Percentiles rank a stretch among this genome's conserved stretches.
Conservation (phyloP, 2,329 filamentous ascomycete genomes). For the Boeremia exigua region DNA sequence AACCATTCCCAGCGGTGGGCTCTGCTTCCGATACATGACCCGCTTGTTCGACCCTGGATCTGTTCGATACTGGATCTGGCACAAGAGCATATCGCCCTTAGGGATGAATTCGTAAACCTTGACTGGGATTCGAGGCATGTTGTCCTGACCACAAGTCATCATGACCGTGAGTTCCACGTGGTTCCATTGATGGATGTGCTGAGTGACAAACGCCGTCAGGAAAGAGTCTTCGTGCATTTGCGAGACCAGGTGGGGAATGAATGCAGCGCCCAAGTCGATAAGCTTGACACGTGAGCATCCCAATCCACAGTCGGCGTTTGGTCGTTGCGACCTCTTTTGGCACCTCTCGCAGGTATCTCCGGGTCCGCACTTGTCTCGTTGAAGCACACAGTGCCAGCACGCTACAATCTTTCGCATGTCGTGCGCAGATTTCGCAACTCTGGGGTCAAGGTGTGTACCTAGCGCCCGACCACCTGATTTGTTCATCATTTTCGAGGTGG, state of each 20-base stretch:
- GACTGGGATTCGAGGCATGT: slow-evolving; percentile 52
- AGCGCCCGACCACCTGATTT: slow-evolving; percentile 49
- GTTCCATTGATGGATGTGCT: slow-evolving; percentile 47
- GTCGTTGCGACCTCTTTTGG: slow-evolving; percentile 46
- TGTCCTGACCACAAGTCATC: slow-evolving; percentile 51
- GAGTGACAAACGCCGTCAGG: slow-evolving; percentile 48
- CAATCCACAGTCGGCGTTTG: slow-evolving; percentile 51
- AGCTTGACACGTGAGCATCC: slow-evolving; percentile 56
- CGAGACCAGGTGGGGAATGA: slow-evolving; percentile 51
- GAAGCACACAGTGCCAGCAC: slow-evolving; percentile 57
- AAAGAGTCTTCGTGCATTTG: slow-evolving; percentile 53
- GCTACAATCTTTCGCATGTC: slow-evolving; percentile 55
- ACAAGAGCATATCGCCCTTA: slow-evolving; percentile 47
- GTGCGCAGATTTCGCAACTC: slow-evolving; percentile 50
- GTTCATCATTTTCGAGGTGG: slow-evolving; percentile 26
- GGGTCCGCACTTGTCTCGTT: slow-evolving; percentile 54
- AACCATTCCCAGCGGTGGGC: slow-evolving; percentile 55
- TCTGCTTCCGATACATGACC: slow-evolving; percentile 45
- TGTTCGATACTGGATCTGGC: slow-evolving; percentile 53
- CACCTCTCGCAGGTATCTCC: slow-evolving; percentile 50
- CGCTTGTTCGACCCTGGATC: slow-evolving; percentile 43
- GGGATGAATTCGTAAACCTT: slow-evolving; percentile 56
- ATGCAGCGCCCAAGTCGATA: slow-evolving; percentile 51
- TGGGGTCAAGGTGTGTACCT: slow-evolving; percentile 46
- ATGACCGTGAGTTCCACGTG: slow-evolving; percentile 49